A percentile compares a stretch with the other conserved stretches of the same genome.
Evolutionary conservation across 2,329 filamentous ascomycete species (phyloP).

Genomic region (Massarina eburnea): DNA sequence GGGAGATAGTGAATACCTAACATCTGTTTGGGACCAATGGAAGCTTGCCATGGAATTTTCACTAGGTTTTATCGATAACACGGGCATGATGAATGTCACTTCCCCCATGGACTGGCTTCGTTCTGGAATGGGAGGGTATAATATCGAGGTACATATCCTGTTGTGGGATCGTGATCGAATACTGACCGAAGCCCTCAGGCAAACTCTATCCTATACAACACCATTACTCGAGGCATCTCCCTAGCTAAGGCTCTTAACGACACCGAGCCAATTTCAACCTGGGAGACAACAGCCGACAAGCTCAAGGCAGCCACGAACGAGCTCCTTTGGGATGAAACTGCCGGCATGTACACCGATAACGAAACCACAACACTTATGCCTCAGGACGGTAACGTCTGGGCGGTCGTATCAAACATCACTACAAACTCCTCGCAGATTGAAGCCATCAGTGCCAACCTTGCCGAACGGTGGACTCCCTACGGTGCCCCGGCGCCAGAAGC

Average conservation of each 20-base stretch:
- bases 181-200: constrained; percentile 24
- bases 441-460: constrained; percentile 38
- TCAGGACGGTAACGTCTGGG: constrained; percentile 50
- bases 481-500: constrained; percentile 53
- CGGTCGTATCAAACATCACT: constrained; percentile 44
- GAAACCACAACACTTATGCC: constrained; percentile 54
- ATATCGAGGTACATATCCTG: constrained; percentile 41
- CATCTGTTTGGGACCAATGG: constrained; percentile 47
- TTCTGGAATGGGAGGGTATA: constrained; percentile 54
- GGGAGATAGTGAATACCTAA: constrained; percentile 44
- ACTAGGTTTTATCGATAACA: constrained; percentile 45
- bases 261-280: constrained; percentile 43
- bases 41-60: constrained; percentile 49
- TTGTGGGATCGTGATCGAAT: not conserved
- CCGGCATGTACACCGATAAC: constrained; percentile 59
- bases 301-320: constrained; percentile 51
- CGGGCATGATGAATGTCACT: constrained; percentile 51
- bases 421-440: constrained; percentile 28
- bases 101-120: constrained; percentile 51
- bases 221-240: constrained; percentile 54
- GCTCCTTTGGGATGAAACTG: constrained; percentile 52
- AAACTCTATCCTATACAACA: constrained; percentile 53
- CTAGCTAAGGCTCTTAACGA: constrained; percentile 55
- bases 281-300: constrained; percentile 44
- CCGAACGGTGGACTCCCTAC: constrained; percentile 43